A percentile compares a stretch with the other conserved stretches of the same genome.
These are phyloP conservation scores for Hypoxylon rickii DNA, from an alignment of 495 filamentous ascomycete species.

Conservation along the genomic window DNA sequence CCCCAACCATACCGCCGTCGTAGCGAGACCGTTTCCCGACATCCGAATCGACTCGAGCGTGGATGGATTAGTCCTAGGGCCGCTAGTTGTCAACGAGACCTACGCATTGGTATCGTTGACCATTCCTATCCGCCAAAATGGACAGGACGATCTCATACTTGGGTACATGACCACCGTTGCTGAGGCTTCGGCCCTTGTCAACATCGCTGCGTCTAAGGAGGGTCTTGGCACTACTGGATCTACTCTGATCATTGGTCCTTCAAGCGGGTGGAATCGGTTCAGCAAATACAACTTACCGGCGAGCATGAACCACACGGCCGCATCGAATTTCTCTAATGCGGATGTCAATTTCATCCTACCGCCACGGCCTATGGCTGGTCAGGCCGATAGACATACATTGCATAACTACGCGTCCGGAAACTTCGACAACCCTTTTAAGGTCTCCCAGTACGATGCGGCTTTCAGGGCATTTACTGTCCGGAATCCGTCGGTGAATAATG, in stretches of 20 bases:
- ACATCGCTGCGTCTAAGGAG: conserved; percentile 62
- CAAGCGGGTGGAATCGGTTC: conserved; percentile 67
- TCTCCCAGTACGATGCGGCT: conserved; percentile 61
- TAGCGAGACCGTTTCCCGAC: conserved; percentile 51
- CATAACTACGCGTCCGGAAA: conserved; percentile 47
- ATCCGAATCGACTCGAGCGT: conserved; percentile 55
- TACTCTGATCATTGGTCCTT: conserved; percentile 69
- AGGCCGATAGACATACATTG: conserved; percentile 52
- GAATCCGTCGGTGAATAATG: conserved; percentile 58
- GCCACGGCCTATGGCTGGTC: conserved; percentile 40
- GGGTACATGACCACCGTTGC: conserved; percentile 77
- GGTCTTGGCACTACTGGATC: conserved; percentile 70
- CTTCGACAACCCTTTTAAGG: conserved; percentile 57
- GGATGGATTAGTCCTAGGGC: conserved; percentile 68
- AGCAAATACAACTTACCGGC: conserved; percentile 42
- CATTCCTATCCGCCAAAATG: conserved; percentile 70
- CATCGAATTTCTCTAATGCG: conserved; percentile 43
- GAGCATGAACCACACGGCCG: conserved; percentile 40
- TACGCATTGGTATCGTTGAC: conserved; percentile 83
- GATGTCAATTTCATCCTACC: conserved; percentile 54
- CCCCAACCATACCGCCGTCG: conserved; percentile 44
- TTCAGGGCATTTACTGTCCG: conserved; percentile 54
- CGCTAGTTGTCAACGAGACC: conserved; percentile 66
- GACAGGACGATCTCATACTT: conserved; percentile 60
- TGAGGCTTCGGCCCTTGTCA: conserved; percentile 62